Evolutionary conservation across 768 basidiomycete genomes (phyloP), one percentile per base, ranked within the genome.

Genomic region (Hericium erinaceus): DNA sequence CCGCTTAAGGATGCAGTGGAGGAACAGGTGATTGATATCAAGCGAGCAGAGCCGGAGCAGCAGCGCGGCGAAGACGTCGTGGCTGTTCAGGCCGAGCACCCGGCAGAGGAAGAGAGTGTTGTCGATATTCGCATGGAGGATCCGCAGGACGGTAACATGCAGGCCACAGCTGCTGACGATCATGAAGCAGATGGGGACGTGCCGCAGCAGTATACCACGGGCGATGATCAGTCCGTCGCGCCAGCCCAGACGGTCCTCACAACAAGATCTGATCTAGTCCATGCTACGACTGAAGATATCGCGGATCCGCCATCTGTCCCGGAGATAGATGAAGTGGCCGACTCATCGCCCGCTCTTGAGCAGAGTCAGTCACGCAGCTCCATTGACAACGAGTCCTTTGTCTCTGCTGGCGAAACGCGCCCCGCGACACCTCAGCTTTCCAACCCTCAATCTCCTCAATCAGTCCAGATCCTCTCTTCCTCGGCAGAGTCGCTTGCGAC

Each of bases 401-500:
- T 54, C 38, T 63, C 62, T 9, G 48, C 41, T 10, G 24, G n/a
- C 18, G 62, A 61, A 20, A 55, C 60, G 15, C 57, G 62, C 7
- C 60, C 62, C 15, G 52, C 62, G 16, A 63, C 60, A 11, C 62
- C 62, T 13, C 57, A 52, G 10, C 57, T 55, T 8, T 40, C 55
- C n/a, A 60, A 58, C 37, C 62, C 62, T 18, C 57, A 57, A 50
- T 52, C 54, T 3, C 62, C 62, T 12, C 57, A 61, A 54, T 52
- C 54, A 2, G 57, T 60, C 16, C 57, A 61, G 12, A 60, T 55
- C 7, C 49, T 61, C 7, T 55, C 59, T 3, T 63, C 56, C 9
- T 61, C 60, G 2, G 58, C 62, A 10, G 61, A 63, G 51, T 63
- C 62, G 3, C 52, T 63, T 2, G 61, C 62, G 8, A 61, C 62